Evolutionary conservation across 192 early-diverging fungal genomes (phyloP), one percentile per base, ranked within the genome.

Genomic region (Entomortierella beljakovae): DNA sequence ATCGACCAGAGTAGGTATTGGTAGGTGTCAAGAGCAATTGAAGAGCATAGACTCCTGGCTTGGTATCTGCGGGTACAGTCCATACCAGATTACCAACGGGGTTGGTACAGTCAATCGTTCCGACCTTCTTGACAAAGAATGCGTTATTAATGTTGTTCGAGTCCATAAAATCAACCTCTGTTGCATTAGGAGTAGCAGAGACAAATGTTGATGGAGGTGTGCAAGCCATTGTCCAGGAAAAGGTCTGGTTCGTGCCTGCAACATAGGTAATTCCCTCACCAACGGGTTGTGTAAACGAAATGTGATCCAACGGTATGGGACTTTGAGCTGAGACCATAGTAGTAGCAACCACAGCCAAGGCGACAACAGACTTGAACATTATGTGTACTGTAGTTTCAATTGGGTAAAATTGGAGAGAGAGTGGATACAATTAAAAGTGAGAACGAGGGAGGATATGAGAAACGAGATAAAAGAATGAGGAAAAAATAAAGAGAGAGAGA

Each of bases 91-190:
- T 77, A 8, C 74, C 74, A 33, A 77, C 74, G 10, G 60, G 38
- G 32, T 77, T 68, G 26, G 66, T 69, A 31, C 74, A 77, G n/a
- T 77, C 74, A 31, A 77, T 77, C 1, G 74, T 77, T 23, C 74
- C 74, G 35, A 77, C 74, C 43, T 69, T 77, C 65, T 68, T 68
- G 66, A 77, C 66, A 53, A 52, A 77, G 66, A 77, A 77, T 18
- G 74, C 66, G 25, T 77, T 77, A 48, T 53, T 49, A 43, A 69
- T 64, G 54, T 69, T 77, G 49, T 77, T 69, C 59, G 74, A 68
- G 46, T 77, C 60, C 74, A 77, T 77, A 34, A 77, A 77, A 34
- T 77, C 74, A 22, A 77, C 74, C 31, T 77, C 66, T 18, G 74
- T 77, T 10, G 65, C 74, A 22, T 61, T 57, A 3, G 74, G 60